phyloP scores from a whole-genome alignment of 78 protist species.

The Dictyostelium brefeldianum region DNA sequence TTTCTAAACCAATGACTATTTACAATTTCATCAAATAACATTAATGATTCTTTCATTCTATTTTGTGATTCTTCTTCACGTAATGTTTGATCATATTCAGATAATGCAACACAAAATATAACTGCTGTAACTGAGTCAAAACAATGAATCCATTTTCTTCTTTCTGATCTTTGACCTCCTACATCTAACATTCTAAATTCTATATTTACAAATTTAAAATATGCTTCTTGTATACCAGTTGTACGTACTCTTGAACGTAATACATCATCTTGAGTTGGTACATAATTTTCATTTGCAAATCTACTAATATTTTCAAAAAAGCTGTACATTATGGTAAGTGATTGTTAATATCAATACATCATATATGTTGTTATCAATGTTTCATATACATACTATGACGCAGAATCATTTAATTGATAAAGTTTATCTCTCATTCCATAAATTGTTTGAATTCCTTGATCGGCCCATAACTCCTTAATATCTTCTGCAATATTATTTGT shows the following conservation, averaged over 20 bases:
- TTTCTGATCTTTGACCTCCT: slow-evolving; percentile 90
- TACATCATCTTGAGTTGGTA: slow-evolving; percentile 86
- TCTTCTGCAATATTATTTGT: slow-evolving; percentile 69
- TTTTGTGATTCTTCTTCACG: slow-evolving; percentile 86
- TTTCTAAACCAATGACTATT: slow-evolving; percentile 84
- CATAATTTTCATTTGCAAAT: slow-evolving; percentile 68
- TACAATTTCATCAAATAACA: slow-evolving; percentile 85
- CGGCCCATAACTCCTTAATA: slow-evolving; percentile 75
- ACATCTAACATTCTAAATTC: slow-evolving; percentile 88
- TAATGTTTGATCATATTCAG: slow-evolving; percentile 89
- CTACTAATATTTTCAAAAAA: slow-evolving; percentile 75
- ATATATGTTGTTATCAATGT: neutral
- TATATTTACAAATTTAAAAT: slow-evolving; percentile 69
- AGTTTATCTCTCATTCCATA: slow-evolving; percentile 47
- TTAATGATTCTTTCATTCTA: slow-evolving; percentile 88
- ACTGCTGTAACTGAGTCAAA: slow-evolving; percentile 88
- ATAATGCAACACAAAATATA: slow-evolving; percentile 85
- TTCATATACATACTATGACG: slow-evolving; percentile 82
- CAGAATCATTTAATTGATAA: slow-evolving; percentile 83
- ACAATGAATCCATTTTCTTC: slow-evolving; percentile 88
- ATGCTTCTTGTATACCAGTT: slow-evolving; percentile 84
- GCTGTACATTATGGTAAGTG: neutral
- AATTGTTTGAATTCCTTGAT: slow-evolving; percentile 59
- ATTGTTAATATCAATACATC: too few relatives aligned
- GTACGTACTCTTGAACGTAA: slow-evolving; percentile 80